Percentiles rank a stretch among this genome's conserved stretches.
Conservation (phyloP, 306 rosid species). For the Lagenaria siceraria region DNA sequence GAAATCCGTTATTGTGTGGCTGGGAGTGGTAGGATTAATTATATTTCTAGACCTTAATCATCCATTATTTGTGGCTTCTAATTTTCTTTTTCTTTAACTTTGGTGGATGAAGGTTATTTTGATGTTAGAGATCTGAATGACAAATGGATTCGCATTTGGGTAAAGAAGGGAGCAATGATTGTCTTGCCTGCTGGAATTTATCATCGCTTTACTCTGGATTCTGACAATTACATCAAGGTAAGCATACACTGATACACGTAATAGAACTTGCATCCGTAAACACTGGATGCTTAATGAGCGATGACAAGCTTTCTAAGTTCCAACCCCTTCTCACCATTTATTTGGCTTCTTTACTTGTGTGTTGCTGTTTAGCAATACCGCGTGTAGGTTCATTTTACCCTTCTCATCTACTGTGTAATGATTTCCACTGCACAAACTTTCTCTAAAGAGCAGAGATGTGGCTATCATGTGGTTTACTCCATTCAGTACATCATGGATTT, state of each 20-base stretch:
- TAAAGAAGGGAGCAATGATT: conserved; percentile 94
- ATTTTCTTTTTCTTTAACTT: conserved; percentile 1
- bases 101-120: conserved; percentile 61
- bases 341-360: not conserved
- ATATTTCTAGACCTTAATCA: not conserved
- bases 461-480: not conserved
- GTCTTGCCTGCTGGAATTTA: conserved; percentile 95
- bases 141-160: conserved; percentile 84
- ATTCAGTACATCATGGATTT: not conserved
- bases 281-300: not conserved
- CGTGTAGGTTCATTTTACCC: not conserved
- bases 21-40: conserved; percentile 65
- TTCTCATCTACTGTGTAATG: not conserved
- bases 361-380: not conserved
- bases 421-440: not conserved
- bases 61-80: conserved; percentile 9
- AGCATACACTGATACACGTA: conserved; percentile 1
- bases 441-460: not conserved
- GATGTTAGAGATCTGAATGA: conserved; percentile 83
- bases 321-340: not conserved
- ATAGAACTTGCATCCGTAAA: not conserved
- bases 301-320: not conserved
- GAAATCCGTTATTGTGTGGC: conserved; percentile 83
- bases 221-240: conserved; percentile 90
- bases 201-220: conserved; percentile 92